Conservation (phyloP, 2,329 filamentous ascomycete species). For the Metarhizium rileyi region DNA sequence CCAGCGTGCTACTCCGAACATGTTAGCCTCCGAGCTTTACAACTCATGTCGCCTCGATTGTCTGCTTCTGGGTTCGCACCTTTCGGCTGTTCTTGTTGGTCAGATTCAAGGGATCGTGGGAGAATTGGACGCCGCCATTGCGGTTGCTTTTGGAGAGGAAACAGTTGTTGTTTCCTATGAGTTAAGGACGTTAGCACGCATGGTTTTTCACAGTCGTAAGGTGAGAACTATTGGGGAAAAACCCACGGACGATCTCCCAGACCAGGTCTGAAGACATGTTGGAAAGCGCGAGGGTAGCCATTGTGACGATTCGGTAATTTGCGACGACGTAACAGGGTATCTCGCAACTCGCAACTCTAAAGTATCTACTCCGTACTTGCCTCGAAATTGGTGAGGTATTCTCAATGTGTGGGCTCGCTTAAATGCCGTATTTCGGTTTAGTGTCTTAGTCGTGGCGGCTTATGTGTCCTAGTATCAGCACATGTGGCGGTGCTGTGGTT, state of each 20-base stretch:
- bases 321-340: conserved; percentile 9
- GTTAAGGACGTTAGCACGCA: not conserved
- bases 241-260: conserved; percentile 94
- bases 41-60: not conserved
- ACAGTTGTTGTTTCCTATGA: conserved; percentile 74
- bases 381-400: conserved; percentile 17
- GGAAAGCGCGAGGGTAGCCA: conserved; percentile 46
- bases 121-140: conserved; percentile 78
- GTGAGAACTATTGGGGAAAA: not conserved
- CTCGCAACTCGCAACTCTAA: conserved; percentile 14
- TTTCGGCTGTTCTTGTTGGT: conserved; percentile 86
- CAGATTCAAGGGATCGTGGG: conserved; percentile 88
- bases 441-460: conserved; percentile 12
- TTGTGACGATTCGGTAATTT: conserved; percentile 36
- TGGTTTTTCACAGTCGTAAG: not conserved
- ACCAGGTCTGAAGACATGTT: conserved; percentile 85
- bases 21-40: conserved; percentile 22
- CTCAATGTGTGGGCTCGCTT: conserved; percentile 33
- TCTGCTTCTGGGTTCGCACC: conserved; percentile 36
- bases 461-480: conserved; percentile 13
- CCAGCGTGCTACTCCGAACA: conserved; percentile 61
- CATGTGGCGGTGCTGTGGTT: conserved; percentile 7
- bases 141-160: conserved; percentile 85
- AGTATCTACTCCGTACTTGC: too few species aligned
- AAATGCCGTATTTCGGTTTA: conserved; percentile 21